Conservation (phyloP, 768 basidiomycete genomes). For the Sporobolomyces phaffii region DNA sequence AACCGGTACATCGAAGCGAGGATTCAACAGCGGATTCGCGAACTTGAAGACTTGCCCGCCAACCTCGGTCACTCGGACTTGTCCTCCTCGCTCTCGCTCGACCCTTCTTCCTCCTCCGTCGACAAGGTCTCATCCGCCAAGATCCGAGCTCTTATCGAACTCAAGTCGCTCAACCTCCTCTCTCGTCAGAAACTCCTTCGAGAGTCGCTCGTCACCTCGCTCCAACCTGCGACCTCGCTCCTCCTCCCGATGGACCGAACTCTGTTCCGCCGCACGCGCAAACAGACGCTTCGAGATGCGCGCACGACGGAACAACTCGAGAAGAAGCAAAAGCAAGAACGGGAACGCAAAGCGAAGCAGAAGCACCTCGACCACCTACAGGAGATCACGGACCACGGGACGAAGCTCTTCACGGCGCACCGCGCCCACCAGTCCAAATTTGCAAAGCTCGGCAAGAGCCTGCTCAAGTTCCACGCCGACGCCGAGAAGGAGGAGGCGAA, state of each 20-base stretch:
- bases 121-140: constrained; percentile 58
- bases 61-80: constrained; percentile 60
- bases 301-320: constrained; percentile 82
- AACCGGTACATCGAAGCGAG: constrained; percentile 85
- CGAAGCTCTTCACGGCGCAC: constrained; percentile 64
- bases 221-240: constrained; percentile 71
- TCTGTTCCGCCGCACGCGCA: constrained; percentile 80
- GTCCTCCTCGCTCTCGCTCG: constrained; percentile 53
- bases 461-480: constrained; percentile 73
- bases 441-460: constrained; percentile 62
- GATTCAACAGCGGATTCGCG: constrained; percentile 76
- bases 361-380: constrained; percentile 91
- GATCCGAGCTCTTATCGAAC: constrained; percentile 82
- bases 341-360: constrained; percentile 89
- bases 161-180: constrained; percentile 78
- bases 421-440: constrained; percentile 55
- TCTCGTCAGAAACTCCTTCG: constrained; percentile 85
- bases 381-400: constrained; percentile 77
- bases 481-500: constrained; percentile 99
- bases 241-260: constrained; percentile 76
- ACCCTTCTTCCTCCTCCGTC: constrained; percentile 45
- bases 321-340: constrained; percentile 80
- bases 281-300: constrained; percentile 80
- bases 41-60: constrained; percentile 66
- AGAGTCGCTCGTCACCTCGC: constrained; percentile 74